Conservation (phyloP, 441 rosid species). For the Cnidoscolus chayamansa region DNA sequence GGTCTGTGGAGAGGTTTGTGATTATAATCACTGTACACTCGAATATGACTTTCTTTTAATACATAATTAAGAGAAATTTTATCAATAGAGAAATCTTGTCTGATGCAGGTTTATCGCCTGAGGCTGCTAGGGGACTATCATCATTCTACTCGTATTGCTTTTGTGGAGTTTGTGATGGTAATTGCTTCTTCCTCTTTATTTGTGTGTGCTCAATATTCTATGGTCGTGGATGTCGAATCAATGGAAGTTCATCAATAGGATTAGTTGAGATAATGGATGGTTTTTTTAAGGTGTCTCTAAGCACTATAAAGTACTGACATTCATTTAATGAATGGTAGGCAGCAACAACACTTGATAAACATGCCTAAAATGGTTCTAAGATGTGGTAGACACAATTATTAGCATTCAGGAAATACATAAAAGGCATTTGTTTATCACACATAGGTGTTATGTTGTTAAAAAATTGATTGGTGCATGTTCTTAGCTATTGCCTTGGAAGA, state of each 20-base stretch:
- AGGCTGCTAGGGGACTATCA: slow-evolving; percentile 47
- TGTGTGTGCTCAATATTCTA: not conserved
- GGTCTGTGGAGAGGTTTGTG: slow-evolving; percentile 75
- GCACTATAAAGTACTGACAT: not conserved
- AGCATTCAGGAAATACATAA: too few species aligned
- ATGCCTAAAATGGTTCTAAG: too few species aligned
- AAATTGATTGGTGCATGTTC: not conserved
- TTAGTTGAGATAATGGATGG: slow-evolving; percentile 1
- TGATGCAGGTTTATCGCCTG: slow-evolving; percentile 63
- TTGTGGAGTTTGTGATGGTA: slow-evolving; percentile 55
- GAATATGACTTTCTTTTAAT: slow-evolving; percentile 6
- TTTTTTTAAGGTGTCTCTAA: not conserved
- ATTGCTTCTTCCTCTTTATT: slow-evolving; percentile 18
- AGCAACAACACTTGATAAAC: not conserved
- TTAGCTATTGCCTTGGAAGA: not conserved
- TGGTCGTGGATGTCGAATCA: slow-evolving; percentile 1
- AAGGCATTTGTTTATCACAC: too few species aligned
- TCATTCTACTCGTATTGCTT: slow-evolving; percentile 50
- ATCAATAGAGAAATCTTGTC: slow-evolving; percentile 10
- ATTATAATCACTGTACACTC: slow-evolving; percentile 13
- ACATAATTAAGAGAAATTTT: slow-evolving; percentile 5
- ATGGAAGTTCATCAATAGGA: not conserved
- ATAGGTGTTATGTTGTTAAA: not conserved
- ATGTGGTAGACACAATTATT: too few species aligned
- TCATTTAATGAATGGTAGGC: not conserved